Conservation (phyloP, 768 basidiomycete genomes). For the Trametes coccinea region DNA sequence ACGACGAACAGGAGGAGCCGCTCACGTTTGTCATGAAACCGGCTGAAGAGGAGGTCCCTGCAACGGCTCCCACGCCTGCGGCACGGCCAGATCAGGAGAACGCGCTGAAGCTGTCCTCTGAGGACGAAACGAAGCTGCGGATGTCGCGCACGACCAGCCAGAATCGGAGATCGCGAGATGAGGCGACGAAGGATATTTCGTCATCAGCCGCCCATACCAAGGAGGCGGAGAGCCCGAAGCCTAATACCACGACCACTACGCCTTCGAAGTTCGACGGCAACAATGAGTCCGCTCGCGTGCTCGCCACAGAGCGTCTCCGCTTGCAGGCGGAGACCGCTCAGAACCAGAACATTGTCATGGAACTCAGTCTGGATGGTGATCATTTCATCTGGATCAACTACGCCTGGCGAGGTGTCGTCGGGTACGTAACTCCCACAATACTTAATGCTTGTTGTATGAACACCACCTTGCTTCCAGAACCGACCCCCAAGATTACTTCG, state of each 20-base stretch:
- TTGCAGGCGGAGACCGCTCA: conserved; percentile 93
- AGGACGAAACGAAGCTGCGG: conserved; percentile 53
- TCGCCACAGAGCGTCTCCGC: conserved; percentile 85
- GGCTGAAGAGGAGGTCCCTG: conserved; percentile 55
- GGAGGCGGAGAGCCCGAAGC: conserved; percentile 24
- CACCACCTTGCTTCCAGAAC: conserved; percentile 48
- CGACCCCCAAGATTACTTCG: conserved; percentile 77
- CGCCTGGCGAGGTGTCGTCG: conserved; percentile 90
- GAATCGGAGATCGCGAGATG: conserved; percentile 58
- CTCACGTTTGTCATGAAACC: conserved; percentile 94
- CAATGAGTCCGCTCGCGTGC: conserved; percentile 76
- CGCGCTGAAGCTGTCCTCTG: conserved; percentile 47
- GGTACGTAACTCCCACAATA: conserved; percentile 49
- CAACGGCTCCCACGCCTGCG: conserved; percentile 40
- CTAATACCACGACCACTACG: background rate
- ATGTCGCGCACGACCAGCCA: conserved; percentile 52
- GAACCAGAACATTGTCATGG: conserved; percentile 94
- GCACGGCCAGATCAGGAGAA: conserved; percentile 36
- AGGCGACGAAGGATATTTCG: conserved; percentile 51
- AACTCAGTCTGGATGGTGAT: conserved; percentile 91
- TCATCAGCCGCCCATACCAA: conserved; percentile 23
- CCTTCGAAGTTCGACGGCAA: conserved; percentile 53
- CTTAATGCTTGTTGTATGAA: conserved; percentile 1
- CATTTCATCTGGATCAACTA: conserved; percentile 96
- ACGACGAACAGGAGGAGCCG: conserved; percentile 88